Percentiles rank a stretch among this genome's conserved stretches.
These are phyloP conservation scores for Kodamaea kaohsiungensis DNA, from an alignment of 805 yeast species.

Conservation along the genomic window DNA sequence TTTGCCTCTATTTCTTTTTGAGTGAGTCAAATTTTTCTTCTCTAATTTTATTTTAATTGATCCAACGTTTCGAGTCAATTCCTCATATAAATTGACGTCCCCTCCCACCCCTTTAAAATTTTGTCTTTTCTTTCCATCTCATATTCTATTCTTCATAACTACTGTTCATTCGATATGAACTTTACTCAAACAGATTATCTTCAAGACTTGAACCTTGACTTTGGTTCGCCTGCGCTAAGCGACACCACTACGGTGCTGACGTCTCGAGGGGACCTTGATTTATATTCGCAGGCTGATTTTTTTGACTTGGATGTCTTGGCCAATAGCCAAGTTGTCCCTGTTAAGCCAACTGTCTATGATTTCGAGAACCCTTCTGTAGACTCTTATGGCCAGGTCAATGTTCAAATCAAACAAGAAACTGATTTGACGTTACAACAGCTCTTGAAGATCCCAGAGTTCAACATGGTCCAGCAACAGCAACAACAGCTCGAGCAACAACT, in stretches of 20 bases:
- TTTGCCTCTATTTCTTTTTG: neutral
- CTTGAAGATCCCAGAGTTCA: slow-evolving; percentile 5
- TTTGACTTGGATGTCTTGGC: slow-evolving; percentile 39
- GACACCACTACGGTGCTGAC: slow-evolving; percentile 7
- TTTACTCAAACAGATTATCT: slow-evolving; percentile 44
- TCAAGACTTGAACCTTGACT: slow-evolving; percentile 40
- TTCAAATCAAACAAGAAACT: neutral
- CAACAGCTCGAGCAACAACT: neutral
- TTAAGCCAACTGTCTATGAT: slow-evolving; percentile 5
- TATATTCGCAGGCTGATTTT: slow-evolving; percentile 41
- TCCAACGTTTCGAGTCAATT: neutral
- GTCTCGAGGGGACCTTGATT: slow-evolving; percentile 34
- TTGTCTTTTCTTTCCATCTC: neutral
- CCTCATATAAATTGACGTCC: neutral
- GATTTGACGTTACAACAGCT: slow-evolving; percentile 4
- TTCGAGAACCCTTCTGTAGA: neutral
- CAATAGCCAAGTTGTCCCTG: slow-evolving; percentile 16
- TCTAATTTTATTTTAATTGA: neutral
- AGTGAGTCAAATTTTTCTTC: neutral
- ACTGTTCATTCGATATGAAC: slow-evolving; percentile 27
- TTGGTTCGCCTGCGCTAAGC: slow-evolving; percentile 20
- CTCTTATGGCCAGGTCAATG: neutral
- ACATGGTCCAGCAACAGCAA: neutral
- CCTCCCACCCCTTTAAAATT: neutral
- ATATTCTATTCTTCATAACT: neutral